Evolutionary conservation across 805 yeast species (phyloP), one percentile per base, ranked within the genome.

Genomic region (Saturnispora halmiae): DNA sequence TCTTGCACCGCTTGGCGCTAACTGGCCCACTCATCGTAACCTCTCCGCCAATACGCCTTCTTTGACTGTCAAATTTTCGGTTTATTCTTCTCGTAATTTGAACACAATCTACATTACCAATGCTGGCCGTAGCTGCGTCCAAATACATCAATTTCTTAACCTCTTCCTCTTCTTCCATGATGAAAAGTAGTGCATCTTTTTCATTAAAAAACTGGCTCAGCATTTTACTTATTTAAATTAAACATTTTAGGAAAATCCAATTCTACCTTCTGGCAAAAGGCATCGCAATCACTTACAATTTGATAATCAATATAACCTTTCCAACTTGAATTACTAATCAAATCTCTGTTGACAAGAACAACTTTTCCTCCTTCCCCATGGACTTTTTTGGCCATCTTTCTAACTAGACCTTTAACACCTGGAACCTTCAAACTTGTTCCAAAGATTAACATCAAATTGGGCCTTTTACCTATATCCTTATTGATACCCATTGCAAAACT

Each of bases 401-500:
- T 73, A 2, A 88, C 96, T 16, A 90, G 65, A 48, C 73, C 75
- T 54, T 78, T 82, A 35, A 92, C 88, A 1, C 98, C 98, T 49
- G 80, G 83, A 10, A 90, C 97, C 61, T 79, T 83, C 31, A 92
- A 66, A 4, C 96, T 85, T 0, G 98, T 92, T 0, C 98, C 98
- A 72, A 85, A 79, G 9, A 90, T 82, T n/a, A 90, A 61, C 36
- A 92, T 67, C 45, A 84, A 56, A 54, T 87, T 95, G 0, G 96
- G 95, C 44, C 65, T 69, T 32, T 72, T 64, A 45, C 65, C 68
- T 43, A 85, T 54, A 61, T 90, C 97, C 16, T 71, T 66, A 37
- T 66, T 70, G 30, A 84, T 61, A 6, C 87, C 86, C 35, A 69
- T 70, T 2, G 94, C 82, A 31, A 90, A 76, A n/a, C 68, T 62